Evolutionary conservation across 1,284 basidiomycete genomes (phyloP).

Genomic region (Naganishia albida): DNA sequence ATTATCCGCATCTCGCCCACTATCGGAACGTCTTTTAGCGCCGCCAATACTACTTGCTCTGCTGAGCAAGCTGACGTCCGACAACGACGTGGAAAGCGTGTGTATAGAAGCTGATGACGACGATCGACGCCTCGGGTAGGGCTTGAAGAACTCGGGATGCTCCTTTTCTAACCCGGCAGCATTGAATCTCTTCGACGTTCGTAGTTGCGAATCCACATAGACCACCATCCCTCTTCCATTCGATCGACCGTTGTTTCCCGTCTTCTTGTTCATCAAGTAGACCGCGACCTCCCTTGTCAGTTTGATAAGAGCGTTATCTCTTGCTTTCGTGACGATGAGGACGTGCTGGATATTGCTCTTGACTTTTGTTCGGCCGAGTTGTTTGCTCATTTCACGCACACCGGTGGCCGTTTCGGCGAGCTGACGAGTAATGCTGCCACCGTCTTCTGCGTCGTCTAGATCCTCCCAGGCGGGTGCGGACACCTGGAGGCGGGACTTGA

Average conservation of each 20-base stretch:
- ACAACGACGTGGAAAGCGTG: conserved; percentile 44
- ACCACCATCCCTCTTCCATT: conserved; percentile 68
- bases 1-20: conserved; percentile 34
- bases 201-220: conserved; percentile 95
- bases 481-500: conserved; percentile 12
- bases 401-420: conserved; percentile 96
- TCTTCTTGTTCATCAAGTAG: conserved; percentile 82
- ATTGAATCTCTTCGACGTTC: conserved; percentile 88
- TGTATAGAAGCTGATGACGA: conserved; percentile 56
- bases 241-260: conserved; percentile 5
- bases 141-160: conserved; percentile 84
- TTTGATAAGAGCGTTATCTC: conserved; percentile 94
- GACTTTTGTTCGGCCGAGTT: conserved; percentile 90
- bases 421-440: conserved; percentile 78
- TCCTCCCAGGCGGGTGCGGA: conserved; percentile 31
- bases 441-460: conserved; percentile 60
- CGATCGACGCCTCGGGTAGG: conserved; percentile 68
- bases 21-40: conserved; percentile 35
- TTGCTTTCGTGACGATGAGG: conserved; percentile 95
- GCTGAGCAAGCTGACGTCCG: conserved; percentile 35
- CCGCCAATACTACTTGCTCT: conserved; percentile 40
- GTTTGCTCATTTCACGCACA: conserved; percentile 98
- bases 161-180: conserved; percentile 82
- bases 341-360: conserved; percentile 88
- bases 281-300: conserved; percentile 90